A percentile compares a stretch with the other conserved stretches of the same genome.
These are phyloP conservation scores for Glycine latifolia DNA, from an alignment of 306 rosid genomes.

Conservation along the genomic window DNA sequence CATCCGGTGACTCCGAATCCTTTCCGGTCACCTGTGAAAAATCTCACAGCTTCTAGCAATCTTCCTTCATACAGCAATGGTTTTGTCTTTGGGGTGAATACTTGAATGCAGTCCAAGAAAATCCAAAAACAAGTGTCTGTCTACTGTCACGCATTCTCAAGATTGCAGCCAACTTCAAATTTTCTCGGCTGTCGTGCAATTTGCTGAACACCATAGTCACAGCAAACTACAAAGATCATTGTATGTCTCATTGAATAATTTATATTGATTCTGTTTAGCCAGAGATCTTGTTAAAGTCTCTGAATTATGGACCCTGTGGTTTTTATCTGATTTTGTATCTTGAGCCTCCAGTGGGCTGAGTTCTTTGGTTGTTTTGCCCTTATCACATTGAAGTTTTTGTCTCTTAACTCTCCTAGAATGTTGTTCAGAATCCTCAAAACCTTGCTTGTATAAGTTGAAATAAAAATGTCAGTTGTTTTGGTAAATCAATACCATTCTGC, in stretches of 20 bases:
- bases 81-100: constrained; percentile 68
- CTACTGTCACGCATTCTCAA: constrained; percentile 8
- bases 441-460: constrained; percentile 10
- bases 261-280: constrained; percentile 9
- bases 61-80: constrained; percentile 72
- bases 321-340: constrained; percentile 4
- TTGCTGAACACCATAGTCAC: not conserved
- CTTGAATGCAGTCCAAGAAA: constrained; percentile 45
- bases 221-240: constrained; percentile 29
- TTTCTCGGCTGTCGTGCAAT: not conserved
- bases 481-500: not conserved
- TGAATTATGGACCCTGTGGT: constrained; percentile 19
- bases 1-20: constrained; percentile 74
- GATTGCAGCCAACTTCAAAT: constrained; percentile 31
- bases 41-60: constrained; percentile 54
- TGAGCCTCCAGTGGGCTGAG: not conserved
- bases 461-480: not conserved
- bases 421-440: not conserved
- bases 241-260: constrained; percentile 31
- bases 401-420: constrained; percentile 29
- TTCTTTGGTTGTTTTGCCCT: constrained; percentile 11
- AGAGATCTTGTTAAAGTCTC: not conserved
- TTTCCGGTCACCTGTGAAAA: constrained; percentile 70
- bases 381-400: constrained; percentile 30
- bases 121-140: constrained; percentile 7